Percentiles rank a stretch among this genome's conserved stretches.
phyloP scores from a whole-genome alignment of 2,329 filamentous ascomycete species.

The Onygenales sp. region DNA sequence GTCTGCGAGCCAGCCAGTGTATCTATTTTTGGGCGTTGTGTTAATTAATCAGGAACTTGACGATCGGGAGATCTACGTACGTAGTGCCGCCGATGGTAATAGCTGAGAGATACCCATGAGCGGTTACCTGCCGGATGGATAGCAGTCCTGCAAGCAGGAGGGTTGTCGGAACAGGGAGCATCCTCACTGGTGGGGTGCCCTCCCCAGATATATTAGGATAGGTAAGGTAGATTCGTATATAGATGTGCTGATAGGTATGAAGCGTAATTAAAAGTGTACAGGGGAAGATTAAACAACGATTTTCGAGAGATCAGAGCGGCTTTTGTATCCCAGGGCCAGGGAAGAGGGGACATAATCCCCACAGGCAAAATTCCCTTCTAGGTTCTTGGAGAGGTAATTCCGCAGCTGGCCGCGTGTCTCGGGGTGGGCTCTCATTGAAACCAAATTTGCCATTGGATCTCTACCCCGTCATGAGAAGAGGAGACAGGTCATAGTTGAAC shows the following conservation, averaged over 20 bases:
- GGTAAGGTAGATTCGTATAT: too few relatives aligned
- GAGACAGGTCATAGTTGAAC: too few relatives aligned
- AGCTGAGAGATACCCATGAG: constrained; percentile 30
- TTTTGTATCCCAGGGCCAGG: neutral
- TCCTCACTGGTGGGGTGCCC: neutral
- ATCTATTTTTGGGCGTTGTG: constrained; percentile 27
- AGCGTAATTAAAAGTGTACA: too few relatives aligned
- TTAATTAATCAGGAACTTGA: neutral
- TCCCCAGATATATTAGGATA: neutral
- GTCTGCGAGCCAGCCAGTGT: constrained; percentile 32
- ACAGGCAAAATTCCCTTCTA: too few relatives aligned
- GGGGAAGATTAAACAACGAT: neutral
- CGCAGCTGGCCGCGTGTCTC: too few relatives aligned
- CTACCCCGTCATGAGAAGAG: too few relatives aligned
- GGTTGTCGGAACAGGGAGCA: neutral
- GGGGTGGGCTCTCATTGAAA: too few relatives aligned
- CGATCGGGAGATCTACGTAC: constrained; percentile 11
- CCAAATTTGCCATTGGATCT: too few relatives aligned
- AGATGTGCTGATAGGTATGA: too few relatives aligned
- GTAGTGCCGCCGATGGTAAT: constrained; percentile 26
- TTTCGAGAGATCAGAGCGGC: neutral
- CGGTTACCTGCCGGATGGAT: constrained; percentile 23
- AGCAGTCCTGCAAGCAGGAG: neutral
- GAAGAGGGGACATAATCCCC: too few relatives aligned
- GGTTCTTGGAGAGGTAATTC: too few relatives aligned